Conservation (phyloP, 2,329 filamentous ascomycete genomes). For the Pseudopyricularia javanii region DNA sequence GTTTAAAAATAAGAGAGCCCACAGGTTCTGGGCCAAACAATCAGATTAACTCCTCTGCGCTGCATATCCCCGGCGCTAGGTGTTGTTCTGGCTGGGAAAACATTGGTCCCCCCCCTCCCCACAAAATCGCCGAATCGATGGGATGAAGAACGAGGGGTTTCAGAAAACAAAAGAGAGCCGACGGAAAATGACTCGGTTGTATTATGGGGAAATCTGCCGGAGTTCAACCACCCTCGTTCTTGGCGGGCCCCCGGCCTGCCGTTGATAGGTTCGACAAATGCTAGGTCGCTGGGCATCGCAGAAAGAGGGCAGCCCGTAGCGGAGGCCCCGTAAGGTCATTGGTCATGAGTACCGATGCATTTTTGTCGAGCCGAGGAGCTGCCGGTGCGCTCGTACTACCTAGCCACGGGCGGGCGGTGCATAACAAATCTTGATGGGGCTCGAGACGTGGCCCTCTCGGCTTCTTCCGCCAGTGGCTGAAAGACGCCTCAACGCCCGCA, state of each 20-base stretch:
- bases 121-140: not conserved
- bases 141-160: not conserved
- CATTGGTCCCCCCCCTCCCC: not conserved
- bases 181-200: not conserved
- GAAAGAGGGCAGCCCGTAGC: not conserved
- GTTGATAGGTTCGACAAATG: not conserved
- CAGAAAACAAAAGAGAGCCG: not conserved
- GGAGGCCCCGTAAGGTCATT: not conserved
- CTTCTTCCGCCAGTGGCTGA: not conserved
- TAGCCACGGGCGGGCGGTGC: not conserved
- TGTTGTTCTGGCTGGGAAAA: not conserved
- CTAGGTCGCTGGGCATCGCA: not conserved
- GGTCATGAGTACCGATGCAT: not conserved
- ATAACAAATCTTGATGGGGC: not conserved
- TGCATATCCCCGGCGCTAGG: too few relatives aligned
- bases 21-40: too few relatives aligned
- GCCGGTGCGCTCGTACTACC: not conserved
- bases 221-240: not conserved
- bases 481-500: not conserved
- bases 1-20: too few relatives aligned
- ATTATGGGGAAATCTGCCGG: not conserved
- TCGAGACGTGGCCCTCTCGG: not conserved
- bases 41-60: too few relatives aligned
- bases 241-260: not conserved
- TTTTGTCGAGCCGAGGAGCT: not conserved